These are phyloP conservation scores for Xylaria scruposa DNA, from an alignment of 495 filamentous ascomycete genomes.

Conservation along the genomic window DNA sequence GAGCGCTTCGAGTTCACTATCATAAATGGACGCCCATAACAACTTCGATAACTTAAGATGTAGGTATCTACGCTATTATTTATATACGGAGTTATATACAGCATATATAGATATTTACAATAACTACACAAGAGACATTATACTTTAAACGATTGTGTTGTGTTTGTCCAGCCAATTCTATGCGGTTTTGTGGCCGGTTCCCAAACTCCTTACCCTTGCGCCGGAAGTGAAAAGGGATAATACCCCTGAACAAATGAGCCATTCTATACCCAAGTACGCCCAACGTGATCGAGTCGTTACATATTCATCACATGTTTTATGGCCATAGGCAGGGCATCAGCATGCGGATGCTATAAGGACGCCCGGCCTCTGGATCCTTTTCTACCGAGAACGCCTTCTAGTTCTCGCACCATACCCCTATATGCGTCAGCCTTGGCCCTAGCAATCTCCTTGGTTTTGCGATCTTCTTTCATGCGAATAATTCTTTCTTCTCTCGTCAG, in stretches of 20 bases:
- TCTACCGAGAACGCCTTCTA: conserved; percentile 50
- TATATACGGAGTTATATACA: conserved; percentile 12
- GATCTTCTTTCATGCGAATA: conserved; percentile 85
- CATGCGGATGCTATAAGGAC: conserved; percentile 34
- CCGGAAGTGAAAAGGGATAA: not conserved
- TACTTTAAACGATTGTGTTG: conserved; percentile 6
- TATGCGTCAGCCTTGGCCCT: conserved; percentile 78
- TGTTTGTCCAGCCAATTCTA: conserved; percentile 11
- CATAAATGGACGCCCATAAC: not conserved
- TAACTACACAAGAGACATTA: conserved; percentile 19
- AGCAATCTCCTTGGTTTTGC: conserved; percentile 68
- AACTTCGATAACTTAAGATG: not conserved
- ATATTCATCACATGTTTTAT: conserved; percentile 27
- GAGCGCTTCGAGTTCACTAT: not conserved
- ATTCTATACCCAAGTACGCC: conserved; percentile 27
- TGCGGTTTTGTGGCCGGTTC: conserved; percentile 1
- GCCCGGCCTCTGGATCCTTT: conserved; percentile 35
- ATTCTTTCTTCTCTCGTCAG: conserved; percentile 89
- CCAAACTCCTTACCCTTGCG: conserved; percentile 13
- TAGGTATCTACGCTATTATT: not conserved
- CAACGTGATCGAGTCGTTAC: conserved; percentile 24
- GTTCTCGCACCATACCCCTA: conserved; percentile 86
- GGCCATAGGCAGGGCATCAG: not conserved
- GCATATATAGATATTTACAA: not conserved
- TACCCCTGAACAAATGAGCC: conserved; percentile 15